phyloP scores from a whole-genome alignment of 106 monocot species.

The Agapanthus africanus region DNA sequence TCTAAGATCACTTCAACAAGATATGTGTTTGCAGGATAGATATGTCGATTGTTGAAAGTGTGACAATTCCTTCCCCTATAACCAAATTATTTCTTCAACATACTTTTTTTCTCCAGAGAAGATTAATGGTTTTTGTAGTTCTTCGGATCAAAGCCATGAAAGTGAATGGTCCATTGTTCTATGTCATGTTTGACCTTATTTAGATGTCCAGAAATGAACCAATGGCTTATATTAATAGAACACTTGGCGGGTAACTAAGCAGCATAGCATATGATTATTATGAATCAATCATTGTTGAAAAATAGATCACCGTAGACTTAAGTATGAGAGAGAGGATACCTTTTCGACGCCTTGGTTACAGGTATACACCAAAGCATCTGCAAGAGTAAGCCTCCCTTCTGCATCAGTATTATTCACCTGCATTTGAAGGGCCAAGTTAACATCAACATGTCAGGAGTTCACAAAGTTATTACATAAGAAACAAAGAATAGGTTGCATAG shows the following conservation, averaged over 20 bases:
- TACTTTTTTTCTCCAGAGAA: too few species aligned
- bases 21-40: not conserved
- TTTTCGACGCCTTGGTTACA: constrained; percentile 96
- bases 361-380: constrained; percentile 92
- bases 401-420: constrained; percentile 99
- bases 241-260: not conserved
- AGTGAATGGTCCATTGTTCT: not conserved
- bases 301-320: not conserved
- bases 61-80: not conserved
- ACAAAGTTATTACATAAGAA: not conserved
- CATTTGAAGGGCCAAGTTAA: constrained; percentile 8
- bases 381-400: constrained; percentile 93
- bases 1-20: not conserved
- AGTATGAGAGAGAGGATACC: constrained; percentile 26
- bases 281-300: not conserved
- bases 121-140: not conserved
- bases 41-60: not conserved
- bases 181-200: not conserved
- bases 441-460: not conserved
- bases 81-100: too few species aligned
- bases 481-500: not conserved
- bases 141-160: not conserved
- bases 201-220: not conserved
- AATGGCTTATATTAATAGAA: not conserved
- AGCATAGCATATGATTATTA: not conserved